Evolutionary conservation across 192 early-diverging fungal species (phyloP), one percentile per base, ranked within the genome.

Genomic region (Endogone sp.): DNA sequence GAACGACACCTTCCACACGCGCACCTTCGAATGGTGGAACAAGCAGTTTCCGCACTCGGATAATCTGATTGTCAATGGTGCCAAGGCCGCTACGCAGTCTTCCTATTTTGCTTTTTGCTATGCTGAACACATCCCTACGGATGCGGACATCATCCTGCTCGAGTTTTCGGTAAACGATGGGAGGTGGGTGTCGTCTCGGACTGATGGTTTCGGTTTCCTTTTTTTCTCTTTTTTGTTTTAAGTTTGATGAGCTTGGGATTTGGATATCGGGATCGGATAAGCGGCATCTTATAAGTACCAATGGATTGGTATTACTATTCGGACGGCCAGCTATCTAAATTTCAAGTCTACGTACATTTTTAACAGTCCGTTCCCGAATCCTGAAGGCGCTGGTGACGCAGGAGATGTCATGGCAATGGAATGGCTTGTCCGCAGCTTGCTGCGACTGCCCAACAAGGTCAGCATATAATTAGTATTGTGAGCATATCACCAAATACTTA

Each of bases 101-200:
- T 57, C 37, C 11, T 69, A 69, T 22, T 69, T 37, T 37, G 67
- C 67, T n/a, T 69, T 60, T 27, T 69, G 67, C 30, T 69, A 60
- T 49, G 67, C 57, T 4, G 44, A 69, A 22, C 67, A 69, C 49
- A 69, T 69, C 23, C 67, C 67, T 29, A 30, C 44, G 13, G 67
- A 69, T 37, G 67, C 60, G 24, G 67, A 69, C 60, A 49, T 69
- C 27, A 25, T 69, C 16, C 31, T 69, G 44, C 37, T 69, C 20
- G 67, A 69, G 60, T 69, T 69, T 25, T 28, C 57, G 27, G 20
- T 69, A 20, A 69, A 69, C 60, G 67, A 69, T 31, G 67, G 58
- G 28, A 69, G 37, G 37, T 49, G 37, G 37, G 37, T 49, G 37
- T 16, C 37, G 9, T 11, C 9, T 49, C 16, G 0, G 37, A 16